phyloP scores from a whole-genome alignment of 768 basidiomycete species.

The Pleurotus salmoneostramineus region DNA sequence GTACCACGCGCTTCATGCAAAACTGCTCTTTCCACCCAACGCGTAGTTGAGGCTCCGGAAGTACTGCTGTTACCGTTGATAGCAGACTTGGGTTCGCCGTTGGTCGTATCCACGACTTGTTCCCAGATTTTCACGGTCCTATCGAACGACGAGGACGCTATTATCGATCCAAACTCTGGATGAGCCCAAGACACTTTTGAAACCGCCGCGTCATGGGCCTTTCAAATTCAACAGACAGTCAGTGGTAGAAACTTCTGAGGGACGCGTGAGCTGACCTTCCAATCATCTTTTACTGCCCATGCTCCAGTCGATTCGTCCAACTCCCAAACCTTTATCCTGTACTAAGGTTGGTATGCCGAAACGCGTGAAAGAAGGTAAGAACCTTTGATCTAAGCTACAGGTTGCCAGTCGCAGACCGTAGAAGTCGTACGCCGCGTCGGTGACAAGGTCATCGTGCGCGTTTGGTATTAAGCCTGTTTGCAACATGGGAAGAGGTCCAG shows the following conservation, averaged over 20 bases:
- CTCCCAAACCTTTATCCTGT: conserved; percentile 84
- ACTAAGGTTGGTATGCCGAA: conserved; percentile 9
- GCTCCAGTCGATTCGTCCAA: conserved; percentile 67
- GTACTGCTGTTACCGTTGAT: conserved; percentile 20
- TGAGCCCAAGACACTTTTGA: conserved; percentile 87
- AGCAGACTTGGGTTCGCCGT: background rate
- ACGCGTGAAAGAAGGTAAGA: conserved; percentile 15
- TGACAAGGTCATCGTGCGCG: conserved; percentile 78
- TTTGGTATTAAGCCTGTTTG: conserved; percentile 78
- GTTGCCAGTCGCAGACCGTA: conserved; percentile 83
- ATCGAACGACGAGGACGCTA: conserved; percentile 88
- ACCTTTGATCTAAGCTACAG: conserved; percentile 82
- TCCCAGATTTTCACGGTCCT: conserved; percentile 94
- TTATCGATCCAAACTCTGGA: conserved; percentile 84
- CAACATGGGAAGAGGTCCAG: conserved; percentile 41
- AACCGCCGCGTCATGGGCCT: conserved; percentile 96
- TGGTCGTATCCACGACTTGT: conserved; percentile 26
- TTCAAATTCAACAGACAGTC: background rate
- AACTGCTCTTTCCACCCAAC: conserved; percentile 74
- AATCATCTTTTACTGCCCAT: conserved; percentile 83
- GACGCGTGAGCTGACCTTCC: conserved; percentile 58
- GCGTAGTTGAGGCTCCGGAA: conserved; percentile 23
- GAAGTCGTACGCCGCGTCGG: conserved; percentile 87
- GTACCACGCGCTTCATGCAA: conserved; percentile 84
- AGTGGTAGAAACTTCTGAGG: too few relatives aligned